Conservation (phyloP, 2,329 filamentous ascomycete genomes). For the Aureobasidium sp. region DNA sequence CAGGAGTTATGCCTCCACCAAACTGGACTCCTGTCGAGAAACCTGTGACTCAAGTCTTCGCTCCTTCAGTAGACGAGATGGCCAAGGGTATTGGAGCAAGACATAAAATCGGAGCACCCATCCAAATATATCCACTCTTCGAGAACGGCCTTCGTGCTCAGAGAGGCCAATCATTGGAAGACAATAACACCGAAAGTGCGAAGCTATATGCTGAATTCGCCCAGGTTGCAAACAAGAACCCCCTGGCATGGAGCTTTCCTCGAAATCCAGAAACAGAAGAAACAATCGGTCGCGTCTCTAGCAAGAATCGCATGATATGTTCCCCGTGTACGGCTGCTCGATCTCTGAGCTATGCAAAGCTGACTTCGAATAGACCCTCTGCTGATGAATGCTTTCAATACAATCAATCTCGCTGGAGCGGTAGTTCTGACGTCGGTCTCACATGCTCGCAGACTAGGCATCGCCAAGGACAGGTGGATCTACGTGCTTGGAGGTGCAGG, state of each 20-base stretch:
- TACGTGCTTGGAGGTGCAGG: constrained; percentile 60
- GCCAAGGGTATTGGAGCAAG: constrained; percentile 46
- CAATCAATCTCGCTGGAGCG: constrained; percentile 56
- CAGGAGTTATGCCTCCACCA: constrained; percentile 49
- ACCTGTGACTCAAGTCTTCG: constrained; percentile 42
- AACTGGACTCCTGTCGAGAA: constrained; percentile 51
- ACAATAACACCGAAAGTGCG: constrained; percentile 55
- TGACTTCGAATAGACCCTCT: constrained; percentile 49
- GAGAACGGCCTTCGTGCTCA: constrained; percentile 57
- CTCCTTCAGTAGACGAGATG: constrained; percentile 41
- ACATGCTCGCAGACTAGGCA: constrained; percentile 47
- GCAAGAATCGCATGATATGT: constrained; percentile 61
- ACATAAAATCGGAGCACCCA: constrained; percentile 55
- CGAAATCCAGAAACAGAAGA: constrained; percentile 39
- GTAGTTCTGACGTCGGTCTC: constrained; percentile 54
- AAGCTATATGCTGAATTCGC: constrained; percentile 56
- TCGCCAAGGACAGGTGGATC: constrained; percentile 53
- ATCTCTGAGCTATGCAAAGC: neutral
- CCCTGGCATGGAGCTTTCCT: constrained; percentile 53
- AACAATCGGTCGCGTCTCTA: constrained; percentile 47
- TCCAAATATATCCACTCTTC: constrained; percentile 62
- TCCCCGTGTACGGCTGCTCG: constrained; percentile 47
- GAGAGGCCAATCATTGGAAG: constrained; percentile 45
- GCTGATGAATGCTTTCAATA: constrained; percentile 67
- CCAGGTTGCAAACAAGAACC: constrained; percentile 46